Percentiles rank a stretch among this genome's conserved stretches.
These are phyloP conservation scores for Tarenaya hassleriana DNA, from an alignment of 345 rosid species.

Conservation along the genomic window DNA sequence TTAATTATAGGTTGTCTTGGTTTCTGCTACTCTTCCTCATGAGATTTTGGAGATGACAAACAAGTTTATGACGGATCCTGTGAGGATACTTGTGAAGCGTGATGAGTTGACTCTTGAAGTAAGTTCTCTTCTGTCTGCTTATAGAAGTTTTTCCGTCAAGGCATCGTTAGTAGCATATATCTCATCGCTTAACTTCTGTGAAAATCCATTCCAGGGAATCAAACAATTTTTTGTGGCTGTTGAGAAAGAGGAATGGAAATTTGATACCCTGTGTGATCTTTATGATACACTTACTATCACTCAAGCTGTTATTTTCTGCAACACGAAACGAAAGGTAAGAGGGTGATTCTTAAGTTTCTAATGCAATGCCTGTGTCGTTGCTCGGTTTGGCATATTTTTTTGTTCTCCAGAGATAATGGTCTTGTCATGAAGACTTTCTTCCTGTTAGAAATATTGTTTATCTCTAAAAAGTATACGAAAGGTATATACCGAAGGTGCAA, in stretches of 20 bases:
- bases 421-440: too few relatives aligned
- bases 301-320: constrained; percentile 95
- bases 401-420: too few relatives aligned
- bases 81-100: constrained; percentile 89
- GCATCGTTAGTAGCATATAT: background rate
- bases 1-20: constrained; percentile 59
- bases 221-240: constrained; percentile 87
- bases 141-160: background rate
- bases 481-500: too few relatives aligned
- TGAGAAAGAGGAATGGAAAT: constrained; percentile 96
- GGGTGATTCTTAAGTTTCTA: too few relatives aligned
- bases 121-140: constrained; percentile 8
- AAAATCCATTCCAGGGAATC: constrained; percentile 46
- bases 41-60: constrained; percentile 90
- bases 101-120: constrained; percentile 91
- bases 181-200: too few relatives aligned
- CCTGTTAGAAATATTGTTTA: too few relatives aligned
- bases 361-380: too few relatives aligned
- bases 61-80: constrained; percentile 96
- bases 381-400: too few relatives aligned
- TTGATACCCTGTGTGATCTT: constrained; percentile 90
- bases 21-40: constrained; percentile 94
- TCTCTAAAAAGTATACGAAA: too few relatives aligned
- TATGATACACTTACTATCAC: constrained; percentile 87
- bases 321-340: constrained; percentile 79